Evolutionary conservation across 2,329 filamentous ascomycete genomes (phyloP), one percentile per base, ranked within the genome.

Genomic region (Peltaster fructicola): DNA sequence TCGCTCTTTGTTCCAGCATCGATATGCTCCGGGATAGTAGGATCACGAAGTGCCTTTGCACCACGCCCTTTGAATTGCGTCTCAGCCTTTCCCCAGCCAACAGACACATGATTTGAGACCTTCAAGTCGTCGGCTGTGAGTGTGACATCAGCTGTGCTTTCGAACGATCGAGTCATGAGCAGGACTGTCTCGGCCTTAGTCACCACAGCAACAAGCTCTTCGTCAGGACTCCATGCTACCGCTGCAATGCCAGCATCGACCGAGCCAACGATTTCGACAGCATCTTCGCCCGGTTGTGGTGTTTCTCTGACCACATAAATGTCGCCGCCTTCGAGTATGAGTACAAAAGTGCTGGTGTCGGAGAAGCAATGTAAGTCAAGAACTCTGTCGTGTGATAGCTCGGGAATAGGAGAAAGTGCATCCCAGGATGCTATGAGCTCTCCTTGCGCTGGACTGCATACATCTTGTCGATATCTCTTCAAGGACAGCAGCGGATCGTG

Each of bases 51-150:
- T 11, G 82, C 82, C 53, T 70, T 73, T 29, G 84, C 85, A 18
- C 47, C 37, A 25, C 47, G 40, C 6, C 88, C 88, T 45, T 93
- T 79, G 50, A 98, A 98, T 49, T 98, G 88, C 1, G 88, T 98
- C 53, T 98, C 88, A 47, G 78, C 81, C 58, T 95, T 95, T 31
- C 88, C 88, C 88, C 88, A 98, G 24, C 88, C 88, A 12, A 98
- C 85, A 11, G 82, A 90, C 16, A 49, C 29, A 93, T 88, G 57
- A 93, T 84, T 48, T 75, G 88, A 14, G 77, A 95, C n/a, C 71
- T 68, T 39, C 76, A 76, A 34, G 91, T 65, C 51, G 91, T 85
- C 21, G 0, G 59, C 47, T 0, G 66, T 68, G 49, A 95, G 70
- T 16, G 62, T 57, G 25, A 78, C 63, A 50, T 84, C 77, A 16